These are phyloP conservation scores for Rhizopus arrhizus DNA, from an alignment of 371 early-diverging fungal species.

Conservation along the genomic window DNA sequence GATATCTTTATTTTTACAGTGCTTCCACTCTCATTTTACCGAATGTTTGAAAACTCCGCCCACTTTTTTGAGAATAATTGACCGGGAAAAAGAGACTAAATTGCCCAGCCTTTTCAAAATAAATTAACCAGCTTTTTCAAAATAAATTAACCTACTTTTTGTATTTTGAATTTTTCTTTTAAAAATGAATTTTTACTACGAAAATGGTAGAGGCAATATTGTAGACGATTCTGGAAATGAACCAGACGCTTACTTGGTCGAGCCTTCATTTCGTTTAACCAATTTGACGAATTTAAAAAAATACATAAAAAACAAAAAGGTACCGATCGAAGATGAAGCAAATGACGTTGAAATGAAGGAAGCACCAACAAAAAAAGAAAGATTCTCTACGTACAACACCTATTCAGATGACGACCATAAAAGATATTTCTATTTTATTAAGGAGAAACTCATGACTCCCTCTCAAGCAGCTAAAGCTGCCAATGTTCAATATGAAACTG, in stretches of 20 bases:
- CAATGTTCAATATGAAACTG: constrained; percentile 18
- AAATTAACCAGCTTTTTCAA: too few relatives aligned
- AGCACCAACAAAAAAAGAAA: constrained; percentile 8
- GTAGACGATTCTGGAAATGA: constrained; percentile 6
- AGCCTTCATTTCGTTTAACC: constrained; percentile 3
- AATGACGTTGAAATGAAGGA: constrained; percentile 13
- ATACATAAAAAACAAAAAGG: constrained; percentile 11
- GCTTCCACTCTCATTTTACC: too few relatives aligned
- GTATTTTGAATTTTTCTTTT: neutral
- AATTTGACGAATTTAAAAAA: constrained; percentile 7
- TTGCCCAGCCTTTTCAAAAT: too few relatives aligned
- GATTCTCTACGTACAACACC: neutral
- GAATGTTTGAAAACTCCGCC: too few relatives aligned
- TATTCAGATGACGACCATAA: constrained; percentile 10
- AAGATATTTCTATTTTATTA: constrained; percentile 6
- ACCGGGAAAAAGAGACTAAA: too few relatives aligned
- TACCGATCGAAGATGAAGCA: constrained; percentile 5
- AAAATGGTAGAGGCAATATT: constrained; percentile 11
- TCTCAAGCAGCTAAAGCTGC: constrained; percentile 12
- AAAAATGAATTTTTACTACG: constrained; percentile 8
- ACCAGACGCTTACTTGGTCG: constrained; percentile 1
- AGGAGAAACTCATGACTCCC: constrained; percentile 19
- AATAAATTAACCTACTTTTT: neutral
- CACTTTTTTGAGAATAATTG: too few relatives aligned
- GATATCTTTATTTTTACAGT: too few relatives aligned